These are phyloP conservation scores for Falciphora oryzae DNA, from an alignment of 2,329 filamentous ascomycete genomes.

Conservation along the genomic window DNA sequence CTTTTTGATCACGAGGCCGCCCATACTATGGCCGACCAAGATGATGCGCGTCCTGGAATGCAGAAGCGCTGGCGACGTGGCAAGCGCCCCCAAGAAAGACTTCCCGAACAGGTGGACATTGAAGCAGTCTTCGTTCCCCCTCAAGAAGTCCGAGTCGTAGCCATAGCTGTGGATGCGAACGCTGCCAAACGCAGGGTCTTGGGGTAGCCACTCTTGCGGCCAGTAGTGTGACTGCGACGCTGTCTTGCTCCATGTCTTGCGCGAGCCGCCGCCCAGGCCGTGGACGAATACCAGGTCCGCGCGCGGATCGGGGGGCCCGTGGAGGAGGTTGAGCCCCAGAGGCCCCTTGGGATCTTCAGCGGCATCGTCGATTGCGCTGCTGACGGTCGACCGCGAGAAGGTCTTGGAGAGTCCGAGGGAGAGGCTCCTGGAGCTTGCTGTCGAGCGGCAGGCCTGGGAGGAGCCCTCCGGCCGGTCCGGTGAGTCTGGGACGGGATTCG, in stretches of 20 bases:
- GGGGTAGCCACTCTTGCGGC: constrained; percentile 32
- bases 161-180: constrained; percentile 27
- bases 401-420: not conserved
- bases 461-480: not conserved
- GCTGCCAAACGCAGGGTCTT: constrained; percentile 22
- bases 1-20: constrained; percentile 29
- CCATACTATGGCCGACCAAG: constrained; percentile 30
- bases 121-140: constrained; percentile 20
- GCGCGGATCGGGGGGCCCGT: constrained; percentile 23
- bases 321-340: constrained; percentile 22
- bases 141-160: constrained; percentile 27
- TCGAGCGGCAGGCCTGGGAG: not conserved
- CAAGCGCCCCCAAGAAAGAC: constrained; percentile 23
- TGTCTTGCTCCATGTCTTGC: constrained; percentile 34
- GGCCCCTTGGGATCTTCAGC: constrained; percentile 15
- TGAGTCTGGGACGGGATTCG: not conserved
- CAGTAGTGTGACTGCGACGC: constrained; percentile 28
- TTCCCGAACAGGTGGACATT: constrained; percentile 28
- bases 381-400: not conserved
- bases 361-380: not conserved
- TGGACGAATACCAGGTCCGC: constrained; percentile 37
- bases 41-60: constrained; percentile 21
- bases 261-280: constrained; percentile 33
- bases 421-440: not conserved
- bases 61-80: constrained; percentile 18